phyloP scores from a whole-genome alignment of 768 basidiomycete genomes.

The Lentinus brumalis region DNA sequence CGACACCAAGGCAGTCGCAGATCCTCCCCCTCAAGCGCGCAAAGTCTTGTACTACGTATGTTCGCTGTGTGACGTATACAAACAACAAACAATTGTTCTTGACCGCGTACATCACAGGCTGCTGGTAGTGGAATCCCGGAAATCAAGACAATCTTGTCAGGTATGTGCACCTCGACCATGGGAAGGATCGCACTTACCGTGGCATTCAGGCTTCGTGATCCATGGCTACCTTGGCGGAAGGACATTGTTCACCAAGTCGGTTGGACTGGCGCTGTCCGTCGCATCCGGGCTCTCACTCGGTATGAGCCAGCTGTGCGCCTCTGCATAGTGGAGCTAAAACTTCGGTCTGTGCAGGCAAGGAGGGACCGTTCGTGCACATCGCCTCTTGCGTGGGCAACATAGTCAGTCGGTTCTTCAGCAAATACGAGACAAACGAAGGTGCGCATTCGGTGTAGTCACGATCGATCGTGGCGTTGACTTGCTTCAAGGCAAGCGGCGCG shows the following conservation, averaged over 20 bases:
- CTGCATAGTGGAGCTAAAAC: background rate
- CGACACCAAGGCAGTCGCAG: conserved; percentile 23
- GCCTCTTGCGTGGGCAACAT: conserved; percentile 94
- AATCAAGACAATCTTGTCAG: conserved; percentile 92
- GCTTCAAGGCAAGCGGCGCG: conserved; percentile 79
- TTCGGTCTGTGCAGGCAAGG: conserved; percentile 47
- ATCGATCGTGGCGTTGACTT: background rate
- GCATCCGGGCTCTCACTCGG: conserved; percentile 91
- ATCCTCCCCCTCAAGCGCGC: conserved; percentile 41
- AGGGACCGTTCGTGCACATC: conserved; percentile 88
- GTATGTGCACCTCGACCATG: conserved; percentile 35
- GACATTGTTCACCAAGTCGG: conserved; percentile 85
- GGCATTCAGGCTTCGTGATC: conserved; percentile 80
- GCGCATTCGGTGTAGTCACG: background rate
- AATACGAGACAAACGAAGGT: conserved; percentile 97
- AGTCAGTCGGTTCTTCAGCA: conserved; percentile 77
- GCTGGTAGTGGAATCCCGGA: conserved; percentile 97
- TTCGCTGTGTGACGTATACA: conserved; percentile 4
- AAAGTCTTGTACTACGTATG: conserved; percentile 84
- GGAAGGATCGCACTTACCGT: conserved; percentile 14
- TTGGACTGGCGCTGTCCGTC: conserved; percentile 88
- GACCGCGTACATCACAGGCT: conserved; percentile 49
- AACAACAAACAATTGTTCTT: no score
- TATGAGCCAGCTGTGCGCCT: conserved; percentile 21
- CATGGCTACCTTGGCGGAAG: conserved; percentile 94